Evolutionary conservation across 2,329 filamentous ascomycete species (phyloP).

Genomic region (Simplicillium sp.): DNA sequence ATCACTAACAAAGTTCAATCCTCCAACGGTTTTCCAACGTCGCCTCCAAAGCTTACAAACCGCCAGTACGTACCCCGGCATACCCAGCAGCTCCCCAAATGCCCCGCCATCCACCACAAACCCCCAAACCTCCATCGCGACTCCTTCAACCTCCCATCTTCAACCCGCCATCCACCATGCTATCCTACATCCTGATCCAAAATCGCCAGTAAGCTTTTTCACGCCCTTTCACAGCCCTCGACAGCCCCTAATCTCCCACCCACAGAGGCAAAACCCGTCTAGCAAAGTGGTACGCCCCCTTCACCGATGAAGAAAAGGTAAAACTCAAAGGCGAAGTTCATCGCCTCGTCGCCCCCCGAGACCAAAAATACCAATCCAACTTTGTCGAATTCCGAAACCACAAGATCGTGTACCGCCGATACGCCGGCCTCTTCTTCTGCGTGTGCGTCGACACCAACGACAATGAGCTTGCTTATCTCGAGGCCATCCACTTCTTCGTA

Average conservation of each 20-base stretch:
- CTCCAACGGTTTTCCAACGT: no score
- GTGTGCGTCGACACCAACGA: constrained; percentile 98
- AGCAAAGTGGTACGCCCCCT: constrained; percentile 98
- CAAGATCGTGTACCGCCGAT: constrained; percentile 95
- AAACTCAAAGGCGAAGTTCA: constrained; percentile 99
- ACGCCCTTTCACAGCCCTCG: not conserved
- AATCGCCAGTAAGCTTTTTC: constrained; percentile 60
- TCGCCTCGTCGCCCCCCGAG: constrained; percentile 90
- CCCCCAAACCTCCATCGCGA: not conserved
- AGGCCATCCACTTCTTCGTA: constrained; percentile 99
- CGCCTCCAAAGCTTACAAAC: no score
- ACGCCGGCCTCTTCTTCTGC: constrained; percentile 98
- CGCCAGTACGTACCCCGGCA: no score
- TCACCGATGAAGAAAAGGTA: constrained; percentile 98
- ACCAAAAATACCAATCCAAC: constrained; percentile 99
- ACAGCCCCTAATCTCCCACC: constrained; percentile 2
- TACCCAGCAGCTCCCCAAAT: no score
- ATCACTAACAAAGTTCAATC: no score
- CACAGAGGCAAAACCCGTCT: constrained; percentile 93
- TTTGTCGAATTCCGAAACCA: constrained; percentile 95
- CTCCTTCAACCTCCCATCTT: not conserved
- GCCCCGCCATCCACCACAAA: no score
- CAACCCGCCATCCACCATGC: constrained; percentile 30
- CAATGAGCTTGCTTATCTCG: constrained; percentile 92
- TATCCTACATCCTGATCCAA: constrained; percentile 85